Base-by-base conservation (phyloP, 345 rosid species). In the Citrus maxima region DNA sequence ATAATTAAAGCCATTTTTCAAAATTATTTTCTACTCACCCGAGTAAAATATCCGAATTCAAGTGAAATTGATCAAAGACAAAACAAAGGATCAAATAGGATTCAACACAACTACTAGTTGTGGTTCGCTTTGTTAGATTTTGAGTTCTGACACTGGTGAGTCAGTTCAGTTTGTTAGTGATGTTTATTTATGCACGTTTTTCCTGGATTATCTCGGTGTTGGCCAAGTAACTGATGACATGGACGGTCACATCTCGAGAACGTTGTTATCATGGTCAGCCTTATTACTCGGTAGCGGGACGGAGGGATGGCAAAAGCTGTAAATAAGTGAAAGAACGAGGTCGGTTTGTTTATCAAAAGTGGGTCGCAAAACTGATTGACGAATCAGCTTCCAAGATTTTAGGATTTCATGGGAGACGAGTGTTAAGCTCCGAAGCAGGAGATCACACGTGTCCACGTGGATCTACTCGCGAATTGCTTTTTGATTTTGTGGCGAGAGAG, bases 221-320 rank as follows among this genome's bases (percentile, higher is more conserved):
- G 30, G 67, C 67, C 67, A 63, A 22, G 67, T 63, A 37, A 28
- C 3, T 28, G 22, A 63, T 28, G 37, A 63, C 67, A 19, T 63
- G 82, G 83, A 77, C 14, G 76, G 73, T 56, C 63, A 65, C 59
- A 2, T 0, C 60, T 9, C 61, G 24, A 38, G 58, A 65, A 62
- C 60, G 2, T 5, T 54, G 35, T 58, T 66, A 66, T 70, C 63
- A 42, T 70, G 67, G 67, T 63, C 67, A 28, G 67, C n/a, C 21
- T 28, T 77, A 65, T 55, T 72, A 59, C 22, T 81, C 86, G 88
- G 83, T 0, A 3, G 51, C 51, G 5, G 18, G 51, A 58, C 40
- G 67, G 25, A 80, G 35, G 4, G 78, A 82, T 80, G 86, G 82
- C 82, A 67, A 9, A 61, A 42, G 7, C 2, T 19, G 79, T 77